Evolutionary conservation across 2,329 filamentous ascomycete species (phyloP).

Genomic region (Ceratocystis alfenasii): DNA sequence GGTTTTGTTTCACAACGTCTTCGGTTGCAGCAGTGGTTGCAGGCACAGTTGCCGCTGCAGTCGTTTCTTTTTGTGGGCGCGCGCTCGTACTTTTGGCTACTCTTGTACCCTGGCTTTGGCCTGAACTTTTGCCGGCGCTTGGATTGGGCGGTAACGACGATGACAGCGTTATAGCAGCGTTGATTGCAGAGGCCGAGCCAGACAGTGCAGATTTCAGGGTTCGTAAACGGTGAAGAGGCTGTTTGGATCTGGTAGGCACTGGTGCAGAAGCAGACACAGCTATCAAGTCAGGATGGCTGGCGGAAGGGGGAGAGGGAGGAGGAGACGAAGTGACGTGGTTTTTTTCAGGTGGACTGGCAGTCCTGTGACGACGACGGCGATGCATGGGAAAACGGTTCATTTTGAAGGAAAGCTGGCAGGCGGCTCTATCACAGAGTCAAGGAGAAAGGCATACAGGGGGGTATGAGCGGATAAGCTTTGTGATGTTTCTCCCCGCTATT

Average conservation of each 20-base stretch:
- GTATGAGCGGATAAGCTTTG: not conserved
- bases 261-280: not conserved
- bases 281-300: not conserved
- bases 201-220: conserved; percentile 22
- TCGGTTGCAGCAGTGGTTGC: not conserved
- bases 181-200: conserved; percentile 13
- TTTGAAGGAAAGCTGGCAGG: conserved; percentile 16
- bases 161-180: conserved; percentile 1
- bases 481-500: not conserved
- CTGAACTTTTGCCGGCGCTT: not conserved
- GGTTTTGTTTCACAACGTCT: conserved; percentile 10
- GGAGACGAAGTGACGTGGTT: not conserved
- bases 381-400: conserved; percentile 37
- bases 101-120: not conserved
- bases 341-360: conserved; percentile 9
- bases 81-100: not conserved
- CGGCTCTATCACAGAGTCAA: not conserved
- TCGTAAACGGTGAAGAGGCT: conserved; percentile 23
- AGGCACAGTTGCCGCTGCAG: not conserved
- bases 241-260: conserved; percentile 19
- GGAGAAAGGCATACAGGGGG: not conserved
- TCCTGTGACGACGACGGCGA: conserved; percentile 35
- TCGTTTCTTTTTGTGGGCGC: not conserved
- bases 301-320: conserved; percentile 7
- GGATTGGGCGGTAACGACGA: not conserved